phyloP scores from a whole-genome alignment of 768 basidiomycete genomes.

The Leccinum variicolor region DNA sequence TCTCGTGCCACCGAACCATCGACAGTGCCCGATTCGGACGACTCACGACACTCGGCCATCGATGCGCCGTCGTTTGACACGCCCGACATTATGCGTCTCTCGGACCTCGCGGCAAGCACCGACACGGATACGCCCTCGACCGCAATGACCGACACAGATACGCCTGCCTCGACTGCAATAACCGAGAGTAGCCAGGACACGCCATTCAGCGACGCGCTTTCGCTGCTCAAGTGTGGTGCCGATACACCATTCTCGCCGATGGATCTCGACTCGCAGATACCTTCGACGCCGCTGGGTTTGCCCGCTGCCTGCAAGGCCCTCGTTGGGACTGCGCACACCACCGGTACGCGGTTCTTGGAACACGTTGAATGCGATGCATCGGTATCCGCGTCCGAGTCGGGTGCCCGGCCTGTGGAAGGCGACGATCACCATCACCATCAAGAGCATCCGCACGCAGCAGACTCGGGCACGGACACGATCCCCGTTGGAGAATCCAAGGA shows the following conservation, averaged over 20 bases:
- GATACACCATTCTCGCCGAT: slow-evolving; percentile 10
- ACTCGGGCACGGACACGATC: slow-evolving; percentile 3
- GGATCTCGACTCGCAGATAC: slow-evolving; percentile 5
- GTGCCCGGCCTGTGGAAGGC: not conserved
- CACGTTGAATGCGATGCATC: slow-evolving; percentile 16
- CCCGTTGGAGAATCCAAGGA: slow-evolving; percentile 26
- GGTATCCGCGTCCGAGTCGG: slow-evolving; percentile 8
- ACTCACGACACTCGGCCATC: not conserved
- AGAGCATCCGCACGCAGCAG: not conserved
- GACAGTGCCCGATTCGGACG: not conserved
- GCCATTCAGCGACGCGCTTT: slow-evolving; percentile 20
- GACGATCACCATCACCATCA: not conserved
- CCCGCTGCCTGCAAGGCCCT: not conserved
- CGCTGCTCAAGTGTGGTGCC: slow-evolving; percentile 13
- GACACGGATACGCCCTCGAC: slow-evolving; percentile 10
- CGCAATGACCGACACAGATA: slow-evolving; percentile 8
- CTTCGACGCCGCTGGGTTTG: slow-evolving; percentile 9
- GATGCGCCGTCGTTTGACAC: slow-evolving; percentile 8
- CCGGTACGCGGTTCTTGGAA: slow-evolving; percentile 22
- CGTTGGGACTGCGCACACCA: not conserved
- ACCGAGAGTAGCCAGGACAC: slow-evolving; percentile 6
- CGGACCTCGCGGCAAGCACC: slow-evolving; percentile 10
- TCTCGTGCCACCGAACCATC: not conserved
- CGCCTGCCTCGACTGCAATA: slow-evolving; percentile 12
- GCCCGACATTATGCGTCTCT: slow-evolving; percentile 14